Percentiles rank a stretch among this genome's conserved stretches.
These are phyloP conservation scores for Tritrichomonas musculus DNA, from an alignment of 208 protist species.

Conservation along the genomic window DNA sequence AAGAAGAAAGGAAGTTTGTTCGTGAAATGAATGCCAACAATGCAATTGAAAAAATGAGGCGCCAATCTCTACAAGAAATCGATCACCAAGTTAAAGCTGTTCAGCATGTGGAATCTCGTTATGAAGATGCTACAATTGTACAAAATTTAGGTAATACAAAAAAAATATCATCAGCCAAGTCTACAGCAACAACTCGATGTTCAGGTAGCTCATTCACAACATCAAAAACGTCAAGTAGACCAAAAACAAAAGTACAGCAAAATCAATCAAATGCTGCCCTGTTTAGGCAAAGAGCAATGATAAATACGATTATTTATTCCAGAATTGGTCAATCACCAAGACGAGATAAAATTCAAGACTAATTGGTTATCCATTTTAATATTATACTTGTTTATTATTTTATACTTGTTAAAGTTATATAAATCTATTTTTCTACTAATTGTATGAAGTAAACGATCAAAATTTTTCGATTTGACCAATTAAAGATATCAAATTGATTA, in stretches of 20 bases:
- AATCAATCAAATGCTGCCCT: background rate
- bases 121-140: background rate
- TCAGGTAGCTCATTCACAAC: too few species aligned
- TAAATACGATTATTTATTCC: constrained; percentile 8
- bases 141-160: background rate
- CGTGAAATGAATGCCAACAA: background rate
- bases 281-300: constrained; percentile 22
- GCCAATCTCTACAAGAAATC: background rate
- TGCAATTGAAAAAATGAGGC: background rate
- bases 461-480: too few species aligned
- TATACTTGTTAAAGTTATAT: too few species aligned
- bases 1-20: background rate
- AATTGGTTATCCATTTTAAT: too few species aligned
- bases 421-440: too few species aligned
- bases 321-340: background rate
- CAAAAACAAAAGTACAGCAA: background rate
- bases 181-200: too few species aligned
- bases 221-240: background rate
- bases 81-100: background rate
- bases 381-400: too few species aligned
- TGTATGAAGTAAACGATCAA: too few species aligned
- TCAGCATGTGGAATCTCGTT: background rate
- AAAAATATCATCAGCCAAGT: background rate
- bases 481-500: too few species aligned
- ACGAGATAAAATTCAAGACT: too few species aligned